Evolutionary conservation across 148 eudicot species (phyloP), one percentile per base, ranked within the genome.

Genomic region (Heliosperma pusillum): DNA sequence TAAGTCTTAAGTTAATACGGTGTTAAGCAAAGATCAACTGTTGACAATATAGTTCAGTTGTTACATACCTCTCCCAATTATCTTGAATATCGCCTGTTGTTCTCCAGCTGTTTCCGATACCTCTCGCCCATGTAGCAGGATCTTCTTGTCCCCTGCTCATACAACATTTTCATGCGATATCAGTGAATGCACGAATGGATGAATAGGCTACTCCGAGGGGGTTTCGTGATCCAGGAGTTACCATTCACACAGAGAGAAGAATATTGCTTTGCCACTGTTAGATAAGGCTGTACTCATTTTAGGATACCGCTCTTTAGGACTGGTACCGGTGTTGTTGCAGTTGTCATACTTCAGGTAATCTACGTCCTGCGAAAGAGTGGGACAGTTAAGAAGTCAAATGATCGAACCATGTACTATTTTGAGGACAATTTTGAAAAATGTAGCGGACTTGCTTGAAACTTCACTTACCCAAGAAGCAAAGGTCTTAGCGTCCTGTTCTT

Each of bases 341-440:
- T 93, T 93, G 74, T 93, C 98, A 63, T 91, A 93, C 79, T 93
- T 93, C 91, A 93, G 84, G 77, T 93, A 93, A 82, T 93, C 97
- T 26, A 93, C 71, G 33, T 88, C 98, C 98, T 91, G 77, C 21
- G 17, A 50, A 50, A 11, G 1, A 50, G 55, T 15, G 5, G 55
- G 16, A 50, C 19, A 16, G 55, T 50, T 50, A 3, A 47, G 15
- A 13, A 2, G 12, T 47, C 53, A 47, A 47, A 15, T 4, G 5
- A 47, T 2, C 53, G 53, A 47, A 47, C 10, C 53, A 47, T 47
- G 53, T n/a, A n/a, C n/a, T n/a, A n/a, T n/a, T n/a, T n/a, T n/a
- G n/a, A n/a, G n/a, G n/a, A n/a, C n/a, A n/a, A n/a, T n/a, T n/a
- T n/a, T n/a, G n/a, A n/a, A n/a, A n/a, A n/a, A n/a, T n/a, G n/a